phyloP scores from a whole-genome alignment of 345 rosid genomes.

The Corchorus olitorius region DNA sequence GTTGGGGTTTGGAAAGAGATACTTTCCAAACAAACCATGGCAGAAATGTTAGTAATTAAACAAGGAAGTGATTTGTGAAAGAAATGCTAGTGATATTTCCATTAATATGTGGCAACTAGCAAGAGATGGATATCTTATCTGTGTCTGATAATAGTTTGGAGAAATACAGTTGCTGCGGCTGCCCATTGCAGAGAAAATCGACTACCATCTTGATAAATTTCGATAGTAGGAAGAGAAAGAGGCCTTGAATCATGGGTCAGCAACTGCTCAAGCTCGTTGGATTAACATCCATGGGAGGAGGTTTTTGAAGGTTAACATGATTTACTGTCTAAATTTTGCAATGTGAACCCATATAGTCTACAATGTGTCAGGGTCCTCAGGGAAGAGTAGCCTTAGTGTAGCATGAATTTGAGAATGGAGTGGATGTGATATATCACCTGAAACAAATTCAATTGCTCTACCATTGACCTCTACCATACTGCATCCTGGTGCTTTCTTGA shows the following conservation, averaged over 20 bases:
- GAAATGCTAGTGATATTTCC: neutral
- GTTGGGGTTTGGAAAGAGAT: neutral
- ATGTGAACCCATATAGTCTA: conserved; percentile 1
- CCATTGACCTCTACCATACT: conserved; percentile 61
- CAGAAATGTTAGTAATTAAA: neutral
- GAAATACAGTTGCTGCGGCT: neutral
- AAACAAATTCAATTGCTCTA: conserved; percentile 43
- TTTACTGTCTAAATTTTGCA: neutral
- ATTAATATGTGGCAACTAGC: neutral
- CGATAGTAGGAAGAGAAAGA: neutral
- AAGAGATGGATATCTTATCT: neutral
- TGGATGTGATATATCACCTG: conserved; percentile 53
- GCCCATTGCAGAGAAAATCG: neutral
- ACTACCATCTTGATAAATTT: neutral
- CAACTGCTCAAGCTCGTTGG: neutral
- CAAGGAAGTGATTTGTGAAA: neutral
- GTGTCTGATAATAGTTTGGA: neutral
- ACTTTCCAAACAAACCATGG: neutral
- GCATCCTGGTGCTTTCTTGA: conserved; percentile 58
- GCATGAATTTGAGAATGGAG: conserved; percentile 41
- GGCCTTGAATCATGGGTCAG: neutral
- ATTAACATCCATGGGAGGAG: neutral
- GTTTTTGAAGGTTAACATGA: neutral
- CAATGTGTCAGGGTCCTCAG: conserved; percentile 14
- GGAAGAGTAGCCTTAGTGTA: conserved; percentile 33